Evolutionary conservation across 371 early-diverging fungal species (phyloP).

Genomic region (Apophysomyces ossiformis): DNA sequence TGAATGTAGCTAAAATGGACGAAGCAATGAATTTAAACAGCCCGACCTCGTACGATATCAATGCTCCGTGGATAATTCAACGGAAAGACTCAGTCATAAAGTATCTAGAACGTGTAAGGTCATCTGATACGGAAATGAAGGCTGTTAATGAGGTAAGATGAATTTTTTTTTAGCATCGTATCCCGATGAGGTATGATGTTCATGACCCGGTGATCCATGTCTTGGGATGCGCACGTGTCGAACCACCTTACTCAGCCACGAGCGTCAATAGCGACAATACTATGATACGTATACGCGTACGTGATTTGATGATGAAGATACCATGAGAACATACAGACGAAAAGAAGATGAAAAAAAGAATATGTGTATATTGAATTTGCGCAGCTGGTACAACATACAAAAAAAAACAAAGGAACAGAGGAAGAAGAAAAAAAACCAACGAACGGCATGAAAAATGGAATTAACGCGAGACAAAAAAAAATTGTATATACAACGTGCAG

Average conservation of each 20-base stretch:
- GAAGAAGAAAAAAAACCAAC: conserved; percentile 8
- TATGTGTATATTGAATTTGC: conserved; percentile 2
- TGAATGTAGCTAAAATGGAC: conserved; percentile 14
- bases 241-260: conserved; percentile 57
- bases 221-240: conserved; percentile 58
- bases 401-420: conserved; percentile 6
- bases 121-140: not conserved
- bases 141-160: conserved; percentile 10
- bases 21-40: not conserved
- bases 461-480: conserved; percentile 7
- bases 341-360: conserved; percentile 14
- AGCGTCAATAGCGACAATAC: conserved; percentile 54
- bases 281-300: conserved; percentile 59
- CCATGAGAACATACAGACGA: conserved; percentile 11
- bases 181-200: conserved; percentile 44
- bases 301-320: conserved; percentile 50
- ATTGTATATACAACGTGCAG: conserved; percentile 58
- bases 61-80: conserved; percentile 14
- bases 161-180: conserved; percentile 41
- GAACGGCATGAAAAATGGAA: conserved; percentile 14
- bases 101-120: conserved; percentile 26
- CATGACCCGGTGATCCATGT: conserved; percentile 57
- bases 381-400: conserved; percentile 13
- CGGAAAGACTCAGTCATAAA: conserved; percentile 19
- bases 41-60: not conserved